A percentile compares a stretch with the other conserved stretches of the same genome.
phyloP scores from a whole-genome alignment of 495 filamentous ascomycete species.

The Mytilinidion resinicola region DNA sequence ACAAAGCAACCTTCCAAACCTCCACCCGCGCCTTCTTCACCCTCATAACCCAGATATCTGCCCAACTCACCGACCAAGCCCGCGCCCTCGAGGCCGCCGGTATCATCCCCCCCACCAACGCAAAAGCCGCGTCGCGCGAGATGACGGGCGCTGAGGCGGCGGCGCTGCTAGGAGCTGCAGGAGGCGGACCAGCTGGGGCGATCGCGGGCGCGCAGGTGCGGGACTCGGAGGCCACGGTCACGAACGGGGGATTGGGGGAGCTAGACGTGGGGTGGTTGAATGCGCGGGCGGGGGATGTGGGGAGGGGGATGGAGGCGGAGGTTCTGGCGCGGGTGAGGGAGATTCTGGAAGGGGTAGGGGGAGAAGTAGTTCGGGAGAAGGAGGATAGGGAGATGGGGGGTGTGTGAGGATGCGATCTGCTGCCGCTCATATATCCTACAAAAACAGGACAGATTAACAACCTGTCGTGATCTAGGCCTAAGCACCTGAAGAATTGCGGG shows the following conservation, averaged over 20 bases:
- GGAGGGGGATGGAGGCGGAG: constrained; percentile 71
- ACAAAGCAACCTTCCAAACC: constrained; percentile 54
- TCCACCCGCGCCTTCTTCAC: constrained; percentile 60
- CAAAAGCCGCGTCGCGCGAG: neutral
- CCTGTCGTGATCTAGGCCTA: too few species aligned
- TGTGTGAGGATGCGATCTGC: neutral
- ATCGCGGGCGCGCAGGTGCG: constrained; percentile 14
- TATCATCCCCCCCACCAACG: constrained; percentile 13
- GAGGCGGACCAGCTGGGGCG: constrained; percentile 5
- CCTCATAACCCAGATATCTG: constrained; percentile 42
- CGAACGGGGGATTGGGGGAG: constrained; percentile 50
- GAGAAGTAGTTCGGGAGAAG: neutral
- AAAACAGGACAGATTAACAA: too few species aligned
- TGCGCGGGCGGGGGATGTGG: constrained; percentile 68
- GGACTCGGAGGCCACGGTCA: constrained; percentile 37
- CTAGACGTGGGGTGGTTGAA: constrained; percentile 84
- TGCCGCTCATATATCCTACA: too few species aligned
- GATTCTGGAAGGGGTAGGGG: constrained; percentile 41
- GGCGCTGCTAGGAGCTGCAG: neutral
- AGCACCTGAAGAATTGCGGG: too few species aligned
- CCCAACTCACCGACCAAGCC: constrained; percentile 65
- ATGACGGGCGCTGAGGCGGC: constrained; percentile 1
- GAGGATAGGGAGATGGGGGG: neutral
- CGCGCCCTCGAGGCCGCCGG: constrained; percentile 54
- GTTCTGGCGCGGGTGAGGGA: constrained; percentile 58